Conservation (phyloP, 139 green algal species). For the Chlamydomonas sp. region DNA sequence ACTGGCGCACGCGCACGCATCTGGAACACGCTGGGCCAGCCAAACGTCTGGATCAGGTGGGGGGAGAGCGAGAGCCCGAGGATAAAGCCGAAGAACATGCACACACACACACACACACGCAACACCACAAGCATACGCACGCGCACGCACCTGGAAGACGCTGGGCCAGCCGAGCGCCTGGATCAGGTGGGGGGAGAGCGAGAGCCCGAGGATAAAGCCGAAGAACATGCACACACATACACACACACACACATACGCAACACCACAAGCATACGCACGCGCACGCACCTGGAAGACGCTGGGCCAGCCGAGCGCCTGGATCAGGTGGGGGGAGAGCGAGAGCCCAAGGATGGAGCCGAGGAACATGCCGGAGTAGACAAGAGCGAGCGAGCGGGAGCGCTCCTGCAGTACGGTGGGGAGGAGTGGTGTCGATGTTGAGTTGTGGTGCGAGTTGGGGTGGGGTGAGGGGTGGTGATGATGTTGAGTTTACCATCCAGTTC, state of each 20-base stretch:
- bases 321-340: conserved; percentile 12
- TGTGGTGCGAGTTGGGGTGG: too few species aligned
- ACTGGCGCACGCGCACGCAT: too few species aligned
- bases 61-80: conserved; percentile 51
- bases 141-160: conserved; percentile 94
- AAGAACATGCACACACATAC: conserved; percentile 95
- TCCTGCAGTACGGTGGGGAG: too few species aligned
- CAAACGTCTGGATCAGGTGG: conserved; percentile 64
- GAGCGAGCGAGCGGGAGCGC: conserved; percentile 76
- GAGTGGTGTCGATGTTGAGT: too few species aligned
- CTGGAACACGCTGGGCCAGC: conserved; percentile 92
- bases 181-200: conserved; percentile 30
- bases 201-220: conserved; percentile 79
- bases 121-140: too few species aligned
- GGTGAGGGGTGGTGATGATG: too few species aligned
- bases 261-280: too few species aligned
- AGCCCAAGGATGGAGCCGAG: conserved; percentile 83
- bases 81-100: conserved; percentile 93
- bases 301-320: conserved; percentile 72
- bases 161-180: conserved; percentile 69
- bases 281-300: conserved; percentile 92
- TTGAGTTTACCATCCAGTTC: too few species aligned
- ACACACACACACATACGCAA: too few species aligned
- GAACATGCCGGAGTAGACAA: conserved; percentile 97
- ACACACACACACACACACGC: conserved; percentile 91